These are phyloP conservation scores for Posidonia oceanica DNA, from an alignment of 116 monocot genomes.

Conservation along the genomic window DNA sequence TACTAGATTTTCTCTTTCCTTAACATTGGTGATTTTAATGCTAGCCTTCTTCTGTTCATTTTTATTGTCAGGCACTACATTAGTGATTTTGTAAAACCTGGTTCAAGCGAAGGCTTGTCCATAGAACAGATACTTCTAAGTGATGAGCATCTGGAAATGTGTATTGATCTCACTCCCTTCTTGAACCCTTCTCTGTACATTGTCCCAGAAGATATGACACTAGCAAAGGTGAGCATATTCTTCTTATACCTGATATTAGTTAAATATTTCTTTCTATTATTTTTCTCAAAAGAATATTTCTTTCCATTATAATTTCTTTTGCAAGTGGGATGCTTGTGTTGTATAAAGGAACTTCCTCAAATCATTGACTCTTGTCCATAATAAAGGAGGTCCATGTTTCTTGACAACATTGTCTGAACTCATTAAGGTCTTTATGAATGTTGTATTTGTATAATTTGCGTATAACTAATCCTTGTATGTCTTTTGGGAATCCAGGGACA, in stretches of 20 bases:
- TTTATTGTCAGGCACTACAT: constrained; percentile 51
- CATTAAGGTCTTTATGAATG: no score
- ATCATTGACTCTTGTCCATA: not conserved
- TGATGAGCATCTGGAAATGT: constrained; percentile 73
- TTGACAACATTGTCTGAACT: no score
- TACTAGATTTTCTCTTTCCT: not conserved
- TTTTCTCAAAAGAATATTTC: no score
- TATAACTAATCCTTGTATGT: no score
- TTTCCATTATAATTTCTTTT: no score
- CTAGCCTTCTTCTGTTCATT: not conserved
- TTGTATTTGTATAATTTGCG: no score
- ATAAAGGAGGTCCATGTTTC: no score
- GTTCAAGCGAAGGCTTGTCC: constrained; percentile 84
- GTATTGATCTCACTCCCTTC: constrained; percentile 94
- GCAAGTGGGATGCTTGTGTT: not conserved
- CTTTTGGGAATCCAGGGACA: no score
- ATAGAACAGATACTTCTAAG: constrained; percentile 73
- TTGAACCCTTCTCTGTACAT: constrained; percentile 90
- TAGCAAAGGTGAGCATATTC: constrained; percentile 99
- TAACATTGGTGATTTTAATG: not conserved
- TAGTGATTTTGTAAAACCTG: constrained; percentile 95
- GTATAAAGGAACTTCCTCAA: no score
- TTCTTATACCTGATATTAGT: no score
- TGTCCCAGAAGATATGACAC: constrained; percentile 97
- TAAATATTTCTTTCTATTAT: no score